Percentiles rank a stretch among this genome's conserved stretches.
Conservation (phyloP, 805 yeast species). For the Pichia scutulata region DNA sequence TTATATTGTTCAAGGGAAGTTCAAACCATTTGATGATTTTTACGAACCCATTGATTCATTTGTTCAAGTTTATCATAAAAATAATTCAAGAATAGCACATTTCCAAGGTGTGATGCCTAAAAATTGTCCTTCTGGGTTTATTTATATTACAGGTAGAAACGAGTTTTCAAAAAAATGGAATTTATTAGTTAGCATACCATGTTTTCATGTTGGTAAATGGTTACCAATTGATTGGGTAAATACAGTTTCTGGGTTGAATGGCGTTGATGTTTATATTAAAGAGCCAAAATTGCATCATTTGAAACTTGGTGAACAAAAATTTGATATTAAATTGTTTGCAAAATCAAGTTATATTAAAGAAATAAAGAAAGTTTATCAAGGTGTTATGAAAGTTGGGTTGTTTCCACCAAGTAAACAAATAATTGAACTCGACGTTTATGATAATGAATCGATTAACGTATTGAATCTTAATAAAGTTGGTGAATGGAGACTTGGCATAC, state of each 20-base stretch:
- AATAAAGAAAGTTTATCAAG: conserved; percentile 21
- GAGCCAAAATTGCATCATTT: conserved; percentile 76
- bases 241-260: conserved; percentile 27
- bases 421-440: conserved; percentile 47
- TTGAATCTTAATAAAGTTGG: conserved; percentile 67
- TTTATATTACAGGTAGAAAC: conserved; percentile 28
- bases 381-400: conserved; percentile 47
- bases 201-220: conserved; percentile 61
- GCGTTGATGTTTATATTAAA: conserved; percentile 62
- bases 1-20: conserved; percentile 57
- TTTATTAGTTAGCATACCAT: conserved; percentile 64
- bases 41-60: conserved; percentile 45
- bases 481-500: conserved; percentile 73
- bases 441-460: conserved; percentile 46
- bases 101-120: conserved; percentile 78
- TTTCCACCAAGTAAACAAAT: conserved; percentile 84
- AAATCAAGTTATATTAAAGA: not conserved
- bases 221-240: conserved; percentile 53
- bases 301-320: conserved; percentile 21
- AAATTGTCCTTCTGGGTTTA: conserved; percentile 56
- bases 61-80: conserved; percentile 73
- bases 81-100: conserved; percentile 56
- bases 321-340: conserved; percentile 4
- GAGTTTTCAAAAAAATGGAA: conserved; percentile 41
- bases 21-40: conserved; percentile 33